Conservation (phyloP, 2,329 filamentous ascomycete genomes). For the Botryotinia narcissicola region DNA sequence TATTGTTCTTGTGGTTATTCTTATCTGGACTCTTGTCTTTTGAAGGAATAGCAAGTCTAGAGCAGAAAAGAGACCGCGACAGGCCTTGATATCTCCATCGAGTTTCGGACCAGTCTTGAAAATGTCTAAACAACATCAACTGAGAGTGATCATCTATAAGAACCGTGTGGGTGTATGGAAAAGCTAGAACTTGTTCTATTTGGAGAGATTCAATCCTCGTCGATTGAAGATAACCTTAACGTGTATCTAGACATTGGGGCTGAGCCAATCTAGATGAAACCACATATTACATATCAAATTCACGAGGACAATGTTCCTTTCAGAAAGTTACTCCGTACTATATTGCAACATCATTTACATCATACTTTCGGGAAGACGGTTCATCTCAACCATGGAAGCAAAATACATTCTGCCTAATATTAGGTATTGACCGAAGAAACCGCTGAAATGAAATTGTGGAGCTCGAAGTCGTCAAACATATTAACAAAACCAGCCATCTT, state of each 20-base stretch:
- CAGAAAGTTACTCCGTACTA: not conserved
- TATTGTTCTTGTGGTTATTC: not conserved
- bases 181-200: not conserved
- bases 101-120: not conserved
- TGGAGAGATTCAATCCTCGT: not conserved
- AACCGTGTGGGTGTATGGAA: not conserved
- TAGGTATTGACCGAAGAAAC: not conserved
- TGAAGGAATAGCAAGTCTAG: not conserved
- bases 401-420: not conserved
- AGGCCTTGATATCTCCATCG: not conserved
- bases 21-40: not conserved
- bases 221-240: not conserved
- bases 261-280: not conserved
- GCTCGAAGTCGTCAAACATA: not conserved
- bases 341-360: not conserved
- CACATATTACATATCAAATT: not conserved
- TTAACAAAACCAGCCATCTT: not conserved
- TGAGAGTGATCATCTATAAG: not conserved
- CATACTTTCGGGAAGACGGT: not conserved
- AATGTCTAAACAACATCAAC: not conserved
- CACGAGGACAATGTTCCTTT: not conserved
- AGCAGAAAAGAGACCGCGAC: not conserved
- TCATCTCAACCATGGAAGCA: not conserved
- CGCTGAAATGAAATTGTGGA: not conserved
- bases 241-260: not conserved